Percentiles rank a stretch among this genome's conserved stretches.
These are phyloP conservation scores for Phalaenopsis hybrid DNA, from an alignment of 116 monocot genomes.

Conservation along the genomic window DNA sequence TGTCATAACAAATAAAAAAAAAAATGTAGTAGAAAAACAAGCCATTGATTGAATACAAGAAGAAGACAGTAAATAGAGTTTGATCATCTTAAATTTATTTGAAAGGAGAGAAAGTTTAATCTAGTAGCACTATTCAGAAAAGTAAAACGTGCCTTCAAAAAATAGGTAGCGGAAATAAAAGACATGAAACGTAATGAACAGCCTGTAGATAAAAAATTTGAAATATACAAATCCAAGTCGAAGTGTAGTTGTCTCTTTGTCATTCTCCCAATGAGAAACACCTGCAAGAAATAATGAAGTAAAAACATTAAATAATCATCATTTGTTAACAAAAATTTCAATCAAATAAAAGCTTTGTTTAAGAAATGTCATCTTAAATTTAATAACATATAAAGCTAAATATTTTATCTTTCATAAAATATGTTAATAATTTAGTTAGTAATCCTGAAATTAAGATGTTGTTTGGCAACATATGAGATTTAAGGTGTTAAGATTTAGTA, in stretches of 20 bases:
- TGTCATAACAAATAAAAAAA: not conserved
- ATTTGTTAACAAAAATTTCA: not conserved
- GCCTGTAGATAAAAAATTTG: not conserved
- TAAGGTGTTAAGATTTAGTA: too few species aligned
- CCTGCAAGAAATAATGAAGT: constrained; percentile 6
- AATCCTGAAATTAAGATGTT: too few species aligned
- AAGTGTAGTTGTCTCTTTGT: constrained; percentile 44
- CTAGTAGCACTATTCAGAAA: not conserved
- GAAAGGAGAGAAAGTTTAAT: not conserved
- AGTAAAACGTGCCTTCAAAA: not conserved
- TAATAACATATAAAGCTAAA: not conserved
- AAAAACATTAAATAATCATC: not conserved
- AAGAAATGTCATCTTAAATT: not conserved
- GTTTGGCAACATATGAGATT: too few species aligned
- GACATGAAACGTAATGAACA: not conserved
- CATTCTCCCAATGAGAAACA: constrained; percentile 37
- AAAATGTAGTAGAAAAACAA: not conserved
- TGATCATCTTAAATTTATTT: not conserved
- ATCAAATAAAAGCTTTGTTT: not conserved
- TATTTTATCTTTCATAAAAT: too few species aligned
- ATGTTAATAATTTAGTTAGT: too few species aligned
- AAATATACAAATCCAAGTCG: constrained; percentile 50
- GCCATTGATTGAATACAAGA: not conserved
- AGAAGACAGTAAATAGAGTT: not conserved
- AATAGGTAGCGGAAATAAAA: not conserved